Base-by-base conservation (phyloP, 2,329 filamentous ascomycete species). In the Leptographium radiaticola region DNA sequence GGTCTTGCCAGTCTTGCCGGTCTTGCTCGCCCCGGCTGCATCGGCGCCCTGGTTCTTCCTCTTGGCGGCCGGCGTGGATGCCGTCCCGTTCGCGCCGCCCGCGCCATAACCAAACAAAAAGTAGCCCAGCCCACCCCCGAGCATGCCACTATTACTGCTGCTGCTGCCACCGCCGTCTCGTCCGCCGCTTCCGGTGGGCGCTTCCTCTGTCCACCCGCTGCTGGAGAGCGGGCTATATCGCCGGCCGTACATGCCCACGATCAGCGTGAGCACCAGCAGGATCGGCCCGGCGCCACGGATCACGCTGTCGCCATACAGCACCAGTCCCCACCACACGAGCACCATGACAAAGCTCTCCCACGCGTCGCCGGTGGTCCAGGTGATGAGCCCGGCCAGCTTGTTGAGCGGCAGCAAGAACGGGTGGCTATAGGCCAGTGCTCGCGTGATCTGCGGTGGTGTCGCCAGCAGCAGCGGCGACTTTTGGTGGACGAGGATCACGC, bases 261-360 rank as follows among this genome's bases (percentile, higher is more conserved):
- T 95, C 60, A 98, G 74, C 9, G 77, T 78, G 34, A 84, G 67
- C 20, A 95, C 89, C 12, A 94, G 75, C 12, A 95, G 76, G 50
- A 97, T 75, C 4, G 93, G 93, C 0, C 90, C 93, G 0, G 86
- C 85, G 68, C 83, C 85, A 60, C 86, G 79, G 59, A 95, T 75
- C n/a, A 95, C 74, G 20, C 80, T 73, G 71, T 94, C 89, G 49
- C 89, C 90, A 66, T 97, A 97, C 20, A 96, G 75, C 15, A 88
- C 84, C 12, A 83, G 70, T 4, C 83, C 86, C 93, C 93, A 98
- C 65, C 95, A 98, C 36, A 72, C 76, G 18, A 83, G 83, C 4
- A 98, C 77, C 36, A 98, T 68, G 57, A 98, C 74, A 65, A 97
- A 98, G 74, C 90, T 96, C 74, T 97, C 89, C 91, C 91, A 98